Percentiles rank a stretch among this genome's conserved stretches.
These are phyloP conservation scores for Scleromitrula shiraiana DNA, from an alignment of 2,329 filamentous ascomycete species.

Conservation along the genomic window DNA sequence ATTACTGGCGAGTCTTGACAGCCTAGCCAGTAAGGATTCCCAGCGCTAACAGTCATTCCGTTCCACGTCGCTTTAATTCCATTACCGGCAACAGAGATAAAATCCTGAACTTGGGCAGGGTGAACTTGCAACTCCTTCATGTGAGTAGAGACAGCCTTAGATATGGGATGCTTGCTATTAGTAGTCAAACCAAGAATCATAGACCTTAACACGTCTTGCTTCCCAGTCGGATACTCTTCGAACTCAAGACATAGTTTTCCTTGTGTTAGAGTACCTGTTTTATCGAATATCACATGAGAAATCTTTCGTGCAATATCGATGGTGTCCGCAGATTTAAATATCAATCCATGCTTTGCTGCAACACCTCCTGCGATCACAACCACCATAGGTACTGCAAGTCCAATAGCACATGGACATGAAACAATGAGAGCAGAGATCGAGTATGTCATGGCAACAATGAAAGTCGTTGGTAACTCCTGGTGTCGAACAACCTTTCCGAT, in stretches of 20 bases:
- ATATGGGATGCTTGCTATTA: constrained; percentile 16
- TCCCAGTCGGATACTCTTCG: constrained; percentile 31
- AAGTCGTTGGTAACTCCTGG: constrained; percentile 40
- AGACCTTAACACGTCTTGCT: constrained; percentile 12
- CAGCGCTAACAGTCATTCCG: too few relatives aligned
- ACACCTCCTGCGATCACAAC: constrained; percentile 62
- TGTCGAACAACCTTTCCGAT: constrained; percentile 40
- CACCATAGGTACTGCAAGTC: constrained; percentile 65
- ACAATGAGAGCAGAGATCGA: constrained; percentile 61
- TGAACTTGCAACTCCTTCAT: too few relatives aligned
- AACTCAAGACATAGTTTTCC: constrained; percentile 42
- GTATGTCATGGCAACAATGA: constrained; percentile 58
- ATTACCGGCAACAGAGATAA: too few relatives aligned
- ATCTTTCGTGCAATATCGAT: constrained; percentile 55
- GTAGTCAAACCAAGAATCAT: constrained; percentile 32
- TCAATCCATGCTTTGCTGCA: constrained; percentile 54
- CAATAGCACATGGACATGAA: constrained; percentile 73
- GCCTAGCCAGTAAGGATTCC: too few relatives aligned
- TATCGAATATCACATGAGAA: constrained; percentile 68
- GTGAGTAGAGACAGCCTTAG: constrained; percentile 29
- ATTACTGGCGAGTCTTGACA: too few relatives aligned
- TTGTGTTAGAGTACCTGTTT: constrained; percentile 67
- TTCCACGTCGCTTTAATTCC: too few relatives aligned
- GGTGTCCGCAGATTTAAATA: constrained; percentile 59
- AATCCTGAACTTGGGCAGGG: too few relatives aligned